Base-by-base conservation (phyloP, 148 eudicot genomes). In the Amaranthus palmeri region DNA sequence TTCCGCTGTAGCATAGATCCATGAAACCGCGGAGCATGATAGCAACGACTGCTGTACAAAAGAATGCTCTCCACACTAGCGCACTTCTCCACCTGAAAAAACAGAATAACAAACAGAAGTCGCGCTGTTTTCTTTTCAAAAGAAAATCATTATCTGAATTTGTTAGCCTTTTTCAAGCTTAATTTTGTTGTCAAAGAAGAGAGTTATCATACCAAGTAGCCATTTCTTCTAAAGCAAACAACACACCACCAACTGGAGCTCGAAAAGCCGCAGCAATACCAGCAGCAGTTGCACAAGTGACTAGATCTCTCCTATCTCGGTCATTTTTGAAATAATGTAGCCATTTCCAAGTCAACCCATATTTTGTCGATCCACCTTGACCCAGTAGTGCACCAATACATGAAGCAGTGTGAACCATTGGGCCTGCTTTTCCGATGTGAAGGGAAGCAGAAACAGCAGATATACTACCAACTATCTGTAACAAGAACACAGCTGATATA, bases 261-360 rank as follows among this genome's bases (percentile, higher is more conserved):
- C 99, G 97, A 74, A 95, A 95, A 71, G 97, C 90, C 81, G 96
- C 96, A 72, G 96, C 93, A 54, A 95, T 91, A 70, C 99, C 99
- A 68, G 93, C 92, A 74, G 99, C 97, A 58, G 92, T 72, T 71
- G 97, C 98, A 78, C 89, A 86, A 61, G 97, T 93, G 61, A 95
- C 96, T 78, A 91, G 88, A 86, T 95, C 99, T 76, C 97, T 81
- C 70, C 91, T 76, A 73, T 95, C 99, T 61, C 93, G 78, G 57
- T 95, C 99, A 74, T 95, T 95, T 54, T 90, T 86, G 68, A 95
- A 95, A 83, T 74, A 77, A 17, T 76, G 82, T 53, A 95, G 81
- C 97, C 99, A 95, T 76, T 80, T 90, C 86, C 96, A 89, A 58
- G 88, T 89, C 79, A 88, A 79, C 40, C 84, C 69, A 54, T 84